Base-by-base conservation (phyloP, 768 basidiomycete species). In the Suillus discolor region DNA sequence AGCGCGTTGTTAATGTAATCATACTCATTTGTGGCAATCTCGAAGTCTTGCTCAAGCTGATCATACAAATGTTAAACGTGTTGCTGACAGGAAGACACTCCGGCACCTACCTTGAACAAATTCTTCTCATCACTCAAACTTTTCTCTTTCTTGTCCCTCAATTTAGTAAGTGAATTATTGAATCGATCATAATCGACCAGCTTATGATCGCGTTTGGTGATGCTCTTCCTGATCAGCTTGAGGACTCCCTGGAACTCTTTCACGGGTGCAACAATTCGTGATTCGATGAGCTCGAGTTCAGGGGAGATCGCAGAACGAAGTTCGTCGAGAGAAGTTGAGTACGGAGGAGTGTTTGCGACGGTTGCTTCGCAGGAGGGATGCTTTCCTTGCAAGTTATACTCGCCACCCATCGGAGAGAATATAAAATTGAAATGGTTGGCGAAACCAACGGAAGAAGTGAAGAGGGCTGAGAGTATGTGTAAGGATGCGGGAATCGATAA, bases 131-230 rank as follows among this genome's bases (percentile, higher is more conserved):
- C 97, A 70, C 82, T 94, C 69, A 99, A 79, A 23, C 92, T 89
- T 80, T 98, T 99, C 74, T 99, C 97, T 80, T 98, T 97, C 87
- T 99, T 99, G 77, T 99, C 97, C 65, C 97, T 84, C 65, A 99
- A 82, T 79, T 99, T 99, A 65, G 90, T 95, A 69, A 98, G 80
- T 23, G 94, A 94, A 73, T 97, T 98, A 78, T 98, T 99, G 84
- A 88, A 93, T 60, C 97, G 91, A 80, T 99, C 97, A 70, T 89
- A 99, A 79, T 99, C 97, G 31, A 91, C 82, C 65, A 98, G 83
- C 92, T 99, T 99, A 79, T 99, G 97, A 39, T 99, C 95, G 44
- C 97, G 86, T 81, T 99, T 99, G 8, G 92, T 93, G 71, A 97
- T 94, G 20, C 87, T 94, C 84, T 99, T 99, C 71, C 96, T 82